Evolutionary conservation across 2,329 filamentous ascomycete genomes (phyloP), one percentile per base, ranked within the genome.

Genomic region (Elsinoe batatas): DNA sequence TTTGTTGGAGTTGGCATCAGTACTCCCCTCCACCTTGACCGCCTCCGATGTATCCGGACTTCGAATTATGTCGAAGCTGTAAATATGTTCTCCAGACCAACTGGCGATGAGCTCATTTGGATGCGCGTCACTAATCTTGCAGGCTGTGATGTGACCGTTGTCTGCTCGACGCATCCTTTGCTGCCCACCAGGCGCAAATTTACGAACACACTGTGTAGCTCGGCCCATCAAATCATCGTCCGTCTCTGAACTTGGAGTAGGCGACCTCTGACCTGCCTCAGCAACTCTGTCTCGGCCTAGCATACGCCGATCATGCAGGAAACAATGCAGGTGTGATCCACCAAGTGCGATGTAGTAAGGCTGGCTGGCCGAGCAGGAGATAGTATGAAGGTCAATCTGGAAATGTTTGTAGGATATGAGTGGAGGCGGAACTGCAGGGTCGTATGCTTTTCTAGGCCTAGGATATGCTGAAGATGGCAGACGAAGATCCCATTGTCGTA

Each of bases 341-440:
- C 83, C 83, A 12, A 86, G 69, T 6, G 82, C 83, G 61, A 86
- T 85, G 63, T 86, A 86, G 63, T 86, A 80, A 11, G 83, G 83
- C 62, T 85, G 83, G 50, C 75, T 82, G 3, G 80, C 73, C 5
- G 83, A 83, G 63, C 83, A 85, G 12, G 82, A 85, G 20, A 86
- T 83, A 2, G 79, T 85, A 63, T 85, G 85, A 30, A 86, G 71
- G 60, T 85, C 82, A 17, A 86, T 69, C 42, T 76, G 72, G 61
- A 81, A 82, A 18, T 74, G 74, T 61, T 81, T 82, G 68, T 85
- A 85, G 1, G 81, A 84, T 46, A 86, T 86, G 26, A 86, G 70
- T 2, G 83, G 81, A 4, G 81, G 79, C 3, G 81, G 82, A 1
- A 80, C 74, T 37, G 54, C 47, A 61, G 76, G 77, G 50, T 75